phyloP scores from a whole-genome alignment of 2,329 filamentous ascomycete species.

The Trichoderma arundinaceum region DNA sequence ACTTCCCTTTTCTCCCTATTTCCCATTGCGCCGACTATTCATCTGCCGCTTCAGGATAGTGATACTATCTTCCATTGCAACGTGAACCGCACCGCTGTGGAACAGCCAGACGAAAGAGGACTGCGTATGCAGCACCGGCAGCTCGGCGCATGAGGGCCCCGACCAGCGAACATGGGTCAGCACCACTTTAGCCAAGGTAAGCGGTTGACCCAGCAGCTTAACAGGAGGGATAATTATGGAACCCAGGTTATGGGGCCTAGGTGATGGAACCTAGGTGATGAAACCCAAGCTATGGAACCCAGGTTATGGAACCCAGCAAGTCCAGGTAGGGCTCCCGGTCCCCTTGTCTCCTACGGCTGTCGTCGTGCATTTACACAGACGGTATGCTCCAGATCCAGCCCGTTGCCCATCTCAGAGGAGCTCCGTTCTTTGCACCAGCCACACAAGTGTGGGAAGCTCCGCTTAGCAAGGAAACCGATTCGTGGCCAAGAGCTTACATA shows the following conservation, averaged over 20 bases:
- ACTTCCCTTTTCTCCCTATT: too few relatives aligned
- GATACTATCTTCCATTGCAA: not conserved
- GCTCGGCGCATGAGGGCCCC: conserved; percentile 4
- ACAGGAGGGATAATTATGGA: too few relatives aligned
- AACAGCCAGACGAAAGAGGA: not conserved
- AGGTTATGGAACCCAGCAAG: not conserved
- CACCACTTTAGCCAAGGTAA: not conserved
- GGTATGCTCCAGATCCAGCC: not conserved
- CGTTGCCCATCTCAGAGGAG: too few relatives aligned
- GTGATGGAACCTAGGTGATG: not conserved
- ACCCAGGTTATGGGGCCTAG: too few relatives aligned
- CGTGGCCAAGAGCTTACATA: not conserved
- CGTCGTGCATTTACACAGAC: not conserved
- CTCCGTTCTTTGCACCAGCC: too few relatives aligned
- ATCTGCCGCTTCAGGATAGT: too few relatives aligned
- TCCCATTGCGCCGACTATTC: too few relatives aligned
- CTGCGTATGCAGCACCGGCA: conserved; percentile 12
- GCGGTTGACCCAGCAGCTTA: too few relatives aligned
- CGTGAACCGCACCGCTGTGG: not conserved
- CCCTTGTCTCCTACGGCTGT: conserved; percentile 10
- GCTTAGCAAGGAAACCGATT: not conserved
- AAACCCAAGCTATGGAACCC: not conserved
- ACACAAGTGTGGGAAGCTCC: not conserved
- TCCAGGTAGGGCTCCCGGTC: not conserved
- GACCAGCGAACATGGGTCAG: conserved; percentile 5